These are phyloP conservation scores for barley (Hordeum vulgare) DNA, from an alignment of 176 grass and related monocot species.

Conservation along the genomic window MorexV3_pseudomolecules_assembly NC_058523.1:447941371-447941870, in stretches of 20 bases:
- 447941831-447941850: not conserved
- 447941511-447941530: not conserved
- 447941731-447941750: conserved; percentile 13
- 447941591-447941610: not conserved
- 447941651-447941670: conserved; percentile 6
- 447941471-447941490: too few relatives aligned
- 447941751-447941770: conserved; percentile 17
- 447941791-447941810: conserved; percentile 29
- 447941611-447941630: conserved; percentile 15
- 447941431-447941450: too few relatives aligned
- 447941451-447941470: too few relatives aligned
- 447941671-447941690: not conserved
- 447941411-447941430: too few relatives aligned
- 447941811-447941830: not conserved
- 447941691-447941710: not conserved
- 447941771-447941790: not conserved
- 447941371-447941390: too few relatives aligned
- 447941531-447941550: not conserved
- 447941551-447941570: not conserved
- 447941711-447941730: conserved; percentile 19
- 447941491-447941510: too few relatives aligned
- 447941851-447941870: conserved; percentile 8
- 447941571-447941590: not conserved
- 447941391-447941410: too few relatives aligned
- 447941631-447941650: not conserved